phyloP scores from a whole-genome alignment of 768 basidiomycete genomes.

The Baorangia bicolor region DNA sequence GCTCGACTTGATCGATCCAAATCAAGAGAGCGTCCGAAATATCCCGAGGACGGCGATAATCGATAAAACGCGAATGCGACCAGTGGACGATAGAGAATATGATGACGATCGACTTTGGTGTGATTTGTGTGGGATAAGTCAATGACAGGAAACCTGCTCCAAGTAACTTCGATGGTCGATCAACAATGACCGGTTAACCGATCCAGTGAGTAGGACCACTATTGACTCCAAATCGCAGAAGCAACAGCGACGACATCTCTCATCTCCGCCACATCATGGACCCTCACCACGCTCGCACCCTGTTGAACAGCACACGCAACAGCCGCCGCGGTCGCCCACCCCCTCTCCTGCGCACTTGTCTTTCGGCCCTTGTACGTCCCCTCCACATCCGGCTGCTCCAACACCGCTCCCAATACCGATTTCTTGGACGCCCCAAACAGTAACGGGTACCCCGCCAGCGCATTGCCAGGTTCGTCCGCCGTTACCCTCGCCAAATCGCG shows the following conservation, averaged over 20 bases:
- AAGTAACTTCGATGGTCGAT: too few relatives aligned
- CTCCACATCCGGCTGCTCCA: slow-evolving; percentile 44
- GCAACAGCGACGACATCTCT: slow-evolving; percentile 70
- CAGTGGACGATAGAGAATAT: too few relatives aligned
- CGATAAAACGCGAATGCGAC: too few relatives aligned
- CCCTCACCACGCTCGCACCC: slow-evolving; percentile 68
- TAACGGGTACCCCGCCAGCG: slow-evolving; percentile 56
- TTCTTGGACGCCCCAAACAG: slow-evolving; percentile 85
- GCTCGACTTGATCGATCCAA: too few relatives aligned
- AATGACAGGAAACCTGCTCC: too few relatives aligned
- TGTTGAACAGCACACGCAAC: slow-evolving; percentile 77
- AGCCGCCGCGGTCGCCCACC: slow-evolving; percentile 77
- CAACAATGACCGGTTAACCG: too few relatives aligned
- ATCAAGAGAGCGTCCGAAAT: too few relatives aligned
- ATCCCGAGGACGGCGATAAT: too few relatives aligned
- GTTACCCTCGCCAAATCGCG: slow-evolving; percentile 49
- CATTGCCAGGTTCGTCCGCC: slow-evolving; percentile 44
- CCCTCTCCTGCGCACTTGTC: slow-evolving; percentile 65
- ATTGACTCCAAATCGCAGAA: slow-evolving; percentile 52
- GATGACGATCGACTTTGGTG: too few relatives aligned
- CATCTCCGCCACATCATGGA: slow-evolving; percentile 79
- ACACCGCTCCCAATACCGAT: slow-evolving; percentile 73
- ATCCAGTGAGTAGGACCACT: too few relatives aligned
- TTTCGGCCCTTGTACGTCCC: slow-evolving; percentile 45
- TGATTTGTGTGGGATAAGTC: too few relatives aligned